A percentile compares a stretch with the other conserved stretches of the same genome.
Evolutionary conservation across 108 stramenopile genomes (phyloP).

Genomic region (Chaetoceros muelleri): DNA sequence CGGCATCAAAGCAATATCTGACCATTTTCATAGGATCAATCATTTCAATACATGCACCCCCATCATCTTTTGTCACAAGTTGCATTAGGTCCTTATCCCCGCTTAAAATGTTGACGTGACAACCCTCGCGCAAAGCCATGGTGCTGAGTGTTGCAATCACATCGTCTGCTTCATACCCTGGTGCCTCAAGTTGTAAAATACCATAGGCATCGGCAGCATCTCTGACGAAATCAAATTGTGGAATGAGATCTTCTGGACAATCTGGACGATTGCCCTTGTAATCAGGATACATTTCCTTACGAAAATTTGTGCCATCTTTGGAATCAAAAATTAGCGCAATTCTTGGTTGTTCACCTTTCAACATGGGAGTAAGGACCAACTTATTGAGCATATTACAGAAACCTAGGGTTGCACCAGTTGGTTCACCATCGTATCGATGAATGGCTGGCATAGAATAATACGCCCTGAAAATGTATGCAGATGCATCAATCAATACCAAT

Average conservation of each 20-base stretch:
- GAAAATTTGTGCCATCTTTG: constrained; percentile 38
- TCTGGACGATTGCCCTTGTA: constrained; percentile 79
- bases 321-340: constrained; percentile 76
- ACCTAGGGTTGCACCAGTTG: constrained; percentile 73
- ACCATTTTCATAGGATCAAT: constrained; percentile 74
- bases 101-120: constrained; percentile 58
- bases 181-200: constrained; percentile 53
- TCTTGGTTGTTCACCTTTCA: constrained; percentile 54
- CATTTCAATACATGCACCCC: constrained; percentile 46
- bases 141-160: constrained; percentile 76
- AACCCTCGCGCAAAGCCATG: constrained; percentile 46
- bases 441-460: constrained; percentile 81
- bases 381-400: constrained; percentile 84
- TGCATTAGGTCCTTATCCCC: constrained; percentile 91
- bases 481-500: constrained; percentile 72
- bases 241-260: constrained; percentile 73
- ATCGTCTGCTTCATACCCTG: constrained; percentile 83
- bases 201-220: constrained; percentile 78
- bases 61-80: constrained; percentile 41
- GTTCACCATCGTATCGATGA: constrained; percentile 74
- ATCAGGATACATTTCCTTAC: constrained; percentile 60
- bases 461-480: constrained; percentile 77
- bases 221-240: constrained; percentile 68
- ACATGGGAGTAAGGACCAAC: constrained; percentile 40
- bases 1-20: constrained; percentile 43